Percentiles rank a stretch among this genome's conserved stretches.
Evolutionary conservation across 768 basidiomycete species (phyloP).

Genomic region (Roridomyces roridus): DNA sequence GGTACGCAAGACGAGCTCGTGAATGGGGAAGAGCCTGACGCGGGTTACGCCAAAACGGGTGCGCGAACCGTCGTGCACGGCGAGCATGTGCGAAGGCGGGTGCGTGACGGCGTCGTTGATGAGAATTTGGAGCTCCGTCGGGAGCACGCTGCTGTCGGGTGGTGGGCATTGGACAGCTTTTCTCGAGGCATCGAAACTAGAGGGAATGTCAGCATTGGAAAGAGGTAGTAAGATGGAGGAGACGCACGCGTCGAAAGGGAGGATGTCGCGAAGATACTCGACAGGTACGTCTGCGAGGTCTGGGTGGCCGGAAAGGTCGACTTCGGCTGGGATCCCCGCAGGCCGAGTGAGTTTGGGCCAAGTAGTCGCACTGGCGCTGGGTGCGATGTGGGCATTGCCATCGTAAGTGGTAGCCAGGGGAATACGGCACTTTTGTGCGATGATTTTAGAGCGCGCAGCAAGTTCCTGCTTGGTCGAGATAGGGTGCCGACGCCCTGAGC

Average conservation of each 20-base stretch:
- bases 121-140: constrained; percentile 33
- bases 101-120: constrained; percentile 26
- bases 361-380: background rate
- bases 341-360: constrained; percentile 27
- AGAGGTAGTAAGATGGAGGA: background rate
- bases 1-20: constrained; percentile 49
- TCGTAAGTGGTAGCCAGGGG: constrained; percentile 21
- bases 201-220: constrained; percentile 2
- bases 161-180: background rate
- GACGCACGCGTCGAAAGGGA: constrained; percentile 23
- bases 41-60: constrained; percentile 24
- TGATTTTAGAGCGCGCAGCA: background rate
- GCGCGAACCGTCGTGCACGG: constrained; percentile 38
- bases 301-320: constrained; percentile 21
- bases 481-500: too few relatives aligned
- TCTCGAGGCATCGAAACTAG: constrained; percentile 24
- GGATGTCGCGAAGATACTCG: constrained; percentile 27
- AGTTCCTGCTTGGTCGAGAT: background rate
- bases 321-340: constrained; percentile 17
- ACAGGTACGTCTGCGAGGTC: constrained; percentile 22
- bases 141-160: constrained; percentile 1
- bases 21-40: constrained; percentile 46
- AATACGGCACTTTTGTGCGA: constrained; percentile 12
- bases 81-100: constrained; percentile 41
- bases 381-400: constrained; percentile 3